Evolutionary conservation across 202 grass and related monocot species (phyloP).

Genomic region (Cymbopogon flexuosus): DNA sequence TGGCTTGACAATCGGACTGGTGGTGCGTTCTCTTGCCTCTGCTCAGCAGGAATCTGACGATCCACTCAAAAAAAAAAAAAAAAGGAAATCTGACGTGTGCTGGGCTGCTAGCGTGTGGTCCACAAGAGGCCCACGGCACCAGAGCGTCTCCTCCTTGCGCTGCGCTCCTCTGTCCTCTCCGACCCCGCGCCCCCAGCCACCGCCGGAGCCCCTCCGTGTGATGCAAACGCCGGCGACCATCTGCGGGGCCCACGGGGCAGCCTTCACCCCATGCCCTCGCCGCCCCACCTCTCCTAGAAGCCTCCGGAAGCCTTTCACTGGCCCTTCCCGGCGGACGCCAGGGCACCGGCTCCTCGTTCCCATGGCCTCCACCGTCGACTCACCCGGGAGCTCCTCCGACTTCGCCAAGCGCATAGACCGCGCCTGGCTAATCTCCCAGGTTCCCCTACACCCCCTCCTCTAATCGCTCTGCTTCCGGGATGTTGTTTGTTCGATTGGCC

Average conservation of each 20-base stretch:
- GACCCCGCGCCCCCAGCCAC: no score
- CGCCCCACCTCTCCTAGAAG: not conserved
- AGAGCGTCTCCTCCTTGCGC: no score
- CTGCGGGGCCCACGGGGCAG: slow-evolving; percentile 19
- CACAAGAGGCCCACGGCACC: slow-evolving; percentile 18
- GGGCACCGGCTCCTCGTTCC: slow-evolving; percentile 24
- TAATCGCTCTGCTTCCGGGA: not conserved
- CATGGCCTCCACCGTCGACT: slow-evolving; percentile 61
- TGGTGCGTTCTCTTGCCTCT: no score
- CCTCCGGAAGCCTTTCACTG: slow-evolving; percentile 7
- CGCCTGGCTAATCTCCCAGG: slow-evolving; percentile 92
- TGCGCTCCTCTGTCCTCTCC: no score
- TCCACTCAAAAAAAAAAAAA: no score
- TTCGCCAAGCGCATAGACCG: slow-evolving; percentile 78
- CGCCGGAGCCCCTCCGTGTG: not conserved
- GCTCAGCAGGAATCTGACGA: no score
- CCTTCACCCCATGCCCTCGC: not conserved
- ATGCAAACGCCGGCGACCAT: slow-evolving; percentile 40
- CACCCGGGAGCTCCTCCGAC: slow-evolving; percentile 53
- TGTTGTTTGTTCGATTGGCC: not conserved
- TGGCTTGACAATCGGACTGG: no score
- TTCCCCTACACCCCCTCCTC: slow-evolving; percentile 10
- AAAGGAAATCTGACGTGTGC: no score
- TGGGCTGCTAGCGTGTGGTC: no score
- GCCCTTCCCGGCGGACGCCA: not conserved